Evolutionary conservation across 2,329 filamentous ascomycete genomes (phyloP), one percentile per base, ranked within the genome.

Genomic region (Diaporthe eres): DNA sequence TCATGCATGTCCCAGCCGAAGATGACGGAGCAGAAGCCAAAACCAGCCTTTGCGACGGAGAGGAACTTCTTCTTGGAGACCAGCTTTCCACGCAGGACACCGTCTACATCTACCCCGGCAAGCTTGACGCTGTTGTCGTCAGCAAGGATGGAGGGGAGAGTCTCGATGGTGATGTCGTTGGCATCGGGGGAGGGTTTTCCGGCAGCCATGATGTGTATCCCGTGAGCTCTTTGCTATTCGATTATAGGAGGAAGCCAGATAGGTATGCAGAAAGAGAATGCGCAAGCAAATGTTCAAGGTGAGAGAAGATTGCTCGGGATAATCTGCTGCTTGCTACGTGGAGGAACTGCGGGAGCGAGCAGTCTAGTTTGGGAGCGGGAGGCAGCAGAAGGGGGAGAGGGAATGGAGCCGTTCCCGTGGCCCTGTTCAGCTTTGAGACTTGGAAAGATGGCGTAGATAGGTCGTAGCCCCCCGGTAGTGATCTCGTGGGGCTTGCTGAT

Each of bases 1-100:
- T 98, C 96, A 85, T 98, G 95, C 95, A 98, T 98, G 85, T 98
- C 95, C 96, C 96, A 98, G 83, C 96, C 95, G 81, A 98, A 98
- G 78, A 98, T 92, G 79, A 98, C 95, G 28, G 94, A 97, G 87
- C 96, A 98, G 88, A 98, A 98, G 72, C 95, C 96, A 80, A 98
- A 98, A 71, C 95, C 96, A 60, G 92, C 90, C 57, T 90, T 85
- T n/a, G 93, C 93, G 72, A 98, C 90, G 42, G 94, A 95, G 51
- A 98, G 87, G 84, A 98, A 98, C 86, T 98, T 98, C 83, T 93
- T 94, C 89, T 98, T 98, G 80, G 95, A 95, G 85, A 98, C 92
- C 77, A 98, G 90, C 86, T 98, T 98, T 80, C 95, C 95, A 74
- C 95, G 94, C 74, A 98, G 88, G 71, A 95, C 91, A 78, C 95